Conservation (phyloP, 2,329 filamentous ascomycete species). For the Scopulariopsis brevicaulis region DNA sequence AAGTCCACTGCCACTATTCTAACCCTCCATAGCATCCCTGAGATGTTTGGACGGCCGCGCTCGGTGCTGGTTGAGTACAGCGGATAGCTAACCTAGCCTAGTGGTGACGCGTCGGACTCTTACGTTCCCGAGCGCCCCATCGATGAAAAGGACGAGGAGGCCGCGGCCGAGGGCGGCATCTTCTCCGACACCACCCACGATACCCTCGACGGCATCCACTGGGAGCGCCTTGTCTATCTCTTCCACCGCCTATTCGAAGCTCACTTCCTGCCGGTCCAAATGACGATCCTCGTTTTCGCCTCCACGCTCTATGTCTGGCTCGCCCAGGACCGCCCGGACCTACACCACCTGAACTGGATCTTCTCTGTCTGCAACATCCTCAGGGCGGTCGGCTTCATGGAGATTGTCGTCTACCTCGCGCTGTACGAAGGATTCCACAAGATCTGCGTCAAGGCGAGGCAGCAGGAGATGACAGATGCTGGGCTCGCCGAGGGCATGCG, state of each 20-base stretch:
- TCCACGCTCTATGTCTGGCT: constrained; percentile 49
- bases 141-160: constrained; percentile 24
- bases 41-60: not conserved
- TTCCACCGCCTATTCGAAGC: constrained; percentile 62
- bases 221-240: constrained; percentile 44
- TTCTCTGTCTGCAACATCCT: constrained; percentile 49
- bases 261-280: constrained; percentile 60
- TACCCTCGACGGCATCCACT: constrained; percentile 38
- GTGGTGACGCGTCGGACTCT: constrained; percentile 30
- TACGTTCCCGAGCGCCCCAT: constrained; percentile 36
- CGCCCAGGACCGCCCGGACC: constrained; percentile 36
- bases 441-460: constrained; percentile 45
- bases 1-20: constrained; percentile 9
- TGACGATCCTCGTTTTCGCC: constrained; percentile 50
- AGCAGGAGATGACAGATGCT: constrained; percentile 55
- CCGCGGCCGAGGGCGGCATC: constrained; percentile 32
- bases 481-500: constrained; percentile 53
- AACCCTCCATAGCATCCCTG: not conserved
- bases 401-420: constrained; percentile 51
- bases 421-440: constrained; percentile 59
- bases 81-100: constrained; percentile 9
- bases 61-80: not conserved
- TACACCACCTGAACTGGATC: constrained; percentile 44
- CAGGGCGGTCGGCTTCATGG: constrained; percentile 48
- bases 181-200: constrained; percentile 43